Percentiles rank a stretch among this genome's conserved stretches.
phyloP scores from a whole-genome alignment of 2,329 filamentous ascomycete genomes.

The Arachnomyces sp. region DNA sequence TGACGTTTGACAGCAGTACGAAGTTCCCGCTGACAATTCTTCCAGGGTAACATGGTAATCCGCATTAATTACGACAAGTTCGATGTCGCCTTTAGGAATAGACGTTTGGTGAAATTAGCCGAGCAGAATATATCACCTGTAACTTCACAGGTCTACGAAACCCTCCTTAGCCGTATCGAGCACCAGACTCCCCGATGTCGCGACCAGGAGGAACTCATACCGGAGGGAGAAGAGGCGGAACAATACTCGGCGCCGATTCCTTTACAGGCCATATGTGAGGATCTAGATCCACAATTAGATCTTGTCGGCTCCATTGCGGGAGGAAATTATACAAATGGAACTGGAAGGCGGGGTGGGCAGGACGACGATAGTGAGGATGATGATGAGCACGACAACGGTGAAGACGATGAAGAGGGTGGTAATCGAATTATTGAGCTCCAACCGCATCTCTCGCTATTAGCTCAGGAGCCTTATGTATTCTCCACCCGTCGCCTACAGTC shows the following conservation, averaged over 20 bases:
- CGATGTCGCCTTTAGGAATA: slow-evolving; percentile 70
- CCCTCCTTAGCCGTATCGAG: slow-evolving; percentile 63
- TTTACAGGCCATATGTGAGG: slow-evolving; percentile 26
- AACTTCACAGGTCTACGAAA: slow-evolving; percentile 70
- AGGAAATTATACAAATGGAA: slow-evolving; percentile 22
- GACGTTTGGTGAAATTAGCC: slow-evolving; percentile 64
- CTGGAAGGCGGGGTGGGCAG: slow-evolving; percentile 25
- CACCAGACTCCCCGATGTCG: slow-evolving; percentile 60
- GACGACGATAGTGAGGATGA: slow-evolving; percentile 39
- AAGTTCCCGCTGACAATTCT: slow-evolving; percentile 7
- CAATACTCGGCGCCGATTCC: slow-evolving; percentile 29
- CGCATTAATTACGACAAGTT: slow-evolving; percentile 81
- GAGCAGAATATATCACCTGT: slow-evolving; percentile 61
- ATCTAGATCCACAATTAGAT: slow-evolving; percentile 30
- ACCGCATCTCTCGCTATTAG: slow-evolving; percentile 43
- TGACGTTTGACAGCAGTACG: background rate
- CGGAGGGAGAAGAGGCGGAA: slow-evolving; percentile 35
- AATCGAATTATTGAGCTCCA: slow-evolving; percentile 35
- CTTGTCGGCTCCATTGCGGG: slow-evolving; percentile 30
- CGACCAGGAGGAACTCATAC: slow-evolving; percentile 27
- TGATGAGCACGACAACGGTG: slow-evolving; percentile 24
- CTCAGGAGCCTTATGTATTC: slow-evolving; percentile 32
- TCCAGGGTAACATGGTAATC: slow-evolving; percentile 62
- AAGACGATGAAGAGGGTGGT: slow-evolving; percentile 46
- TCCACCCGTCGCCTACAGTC: slow-evolving; percentile 28